Conservation (phyloP, 768 basidiomycete genomes). For the Boletus barrowsii region DNA sequence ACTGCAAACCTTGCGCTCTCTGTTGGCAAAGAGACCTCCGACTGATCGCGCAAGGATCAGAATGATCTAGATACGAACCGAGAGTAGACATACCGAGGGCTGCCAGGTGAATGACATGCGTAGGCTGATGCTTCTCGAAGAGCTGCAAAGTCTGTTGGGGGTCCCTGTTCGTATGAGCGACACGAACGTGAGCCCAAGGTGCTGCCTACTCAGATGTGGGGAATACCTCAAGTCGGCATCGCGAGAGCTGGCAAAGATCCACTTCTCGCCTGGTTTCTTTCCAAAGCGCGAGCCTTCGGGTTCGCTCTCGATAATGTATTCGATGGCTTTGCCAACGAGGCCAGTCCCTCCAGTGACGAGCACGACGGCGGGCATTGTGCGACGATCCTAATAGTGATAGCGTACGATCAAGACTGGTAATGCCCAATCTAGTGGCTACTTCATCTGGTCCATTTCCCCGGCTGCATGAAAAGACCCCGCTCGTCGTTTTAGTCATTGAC, state of each 20-base stretch:
- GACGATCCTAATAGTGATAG: background rate
- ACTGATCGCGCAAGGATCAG: constrained; percentile 44
- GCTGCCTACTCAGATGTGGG: background rate
- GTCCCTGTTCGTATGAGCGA: constrained; percentile 46
- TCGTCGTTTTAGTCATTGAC: background rate
- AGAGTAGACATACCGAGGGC: constrained; percentile 66
- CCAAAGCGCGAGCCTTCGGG: constrained; percentile 78
- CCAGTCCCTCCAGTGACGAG: constrained; percentile 86
- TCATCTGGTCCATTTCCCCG: background rate
- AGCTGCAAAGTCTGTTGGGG: constrained; percentile 62
- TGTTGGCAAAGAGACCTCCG: constrained; percentile 93
- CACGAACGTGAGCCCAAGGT: constrained; percentile 1
- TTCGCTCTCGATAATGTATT: constrained; percentile 75
- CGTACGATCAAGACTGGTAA: background rate
- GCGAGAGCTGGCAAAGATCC: constrained; percentile 77
- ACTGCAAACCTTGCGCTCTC: constrained; percentile 77
- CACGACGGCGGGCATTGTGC: constrained; percentile 44
- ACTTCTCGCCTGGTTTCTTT: constrained; percentile 69
- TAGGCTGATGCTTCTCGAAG: constrained; percentile 91
- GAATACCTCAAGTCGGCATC: constrained; percentile 83
- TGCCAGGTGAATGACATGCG: constrained; percentile 95
- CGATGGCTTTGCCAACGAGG: constrained; percentile 83
- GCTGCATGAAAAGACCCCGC: constrained; percentile 10
- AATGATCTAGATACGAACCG: background rate
- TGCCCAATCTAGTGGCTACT: no score